phyloP scores from a whole-genome alignment of 169 alveolate species.

The Plasmodium billcollinsi region DNA sequence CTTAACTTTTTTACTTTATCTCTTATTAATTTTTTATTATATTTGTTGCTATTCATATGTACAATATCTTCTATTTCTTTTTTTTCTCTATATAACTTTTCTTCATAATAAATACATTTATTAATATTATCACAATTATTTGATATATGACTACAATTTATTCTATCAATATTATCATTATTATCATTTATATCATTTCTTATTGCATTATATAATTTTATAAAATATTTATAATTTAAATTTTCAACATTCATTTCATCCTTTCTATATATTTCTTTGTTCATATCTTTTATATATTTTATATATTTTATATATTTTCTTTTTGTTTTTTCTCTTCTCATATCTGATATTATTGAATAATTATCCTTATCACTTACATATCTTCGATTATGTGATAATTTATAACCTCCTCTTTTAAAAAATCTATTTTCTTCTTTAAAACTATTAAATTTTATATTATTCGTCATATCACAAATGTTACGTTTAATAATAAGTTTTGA shows the following conservation, averaged over 20 bases:
- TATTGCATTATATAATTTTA: conserved; percentile 30
- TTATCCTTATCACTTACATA: background rate
- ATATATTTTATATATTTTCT: background rate
- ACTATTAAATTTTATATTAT: no score
- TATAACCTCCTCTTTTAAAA: background rate
- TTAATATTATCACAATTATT: background rate
- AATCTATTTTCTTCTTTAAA: no score
- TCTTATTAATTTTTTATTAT: conserved; percentile 64
- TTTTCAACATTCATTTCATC: no score
- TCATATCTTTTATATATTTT: background rate
- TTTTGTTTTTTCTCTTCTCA: background rate
- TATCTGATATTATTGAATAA: no score
- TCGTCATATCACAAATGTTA: no score
- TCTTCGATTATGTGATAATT: background rate
- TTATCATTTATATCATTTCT: background rate
- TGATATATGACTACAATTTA: no score
- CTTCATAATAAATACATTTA: background rate
- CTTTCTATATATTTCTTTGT: background rate
- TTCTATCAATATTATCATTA: no score
- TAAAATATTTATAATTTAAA: background rate
- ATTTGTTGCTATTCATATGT: conserved; percentile 15
- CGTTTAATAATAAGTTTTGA: no score
- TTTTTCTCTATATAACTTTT: conserved; percentile 39
- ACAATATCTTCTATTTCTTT: conserved; percentile 56
- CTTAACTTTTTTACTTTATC: conserved; percentile 64